Evolutionary conservation across 2,329 filamentous ascomycete species (phyloP), one percentile per base, ranked within the genome.

Genomic region (Xylariaceae sp.): DNA sequence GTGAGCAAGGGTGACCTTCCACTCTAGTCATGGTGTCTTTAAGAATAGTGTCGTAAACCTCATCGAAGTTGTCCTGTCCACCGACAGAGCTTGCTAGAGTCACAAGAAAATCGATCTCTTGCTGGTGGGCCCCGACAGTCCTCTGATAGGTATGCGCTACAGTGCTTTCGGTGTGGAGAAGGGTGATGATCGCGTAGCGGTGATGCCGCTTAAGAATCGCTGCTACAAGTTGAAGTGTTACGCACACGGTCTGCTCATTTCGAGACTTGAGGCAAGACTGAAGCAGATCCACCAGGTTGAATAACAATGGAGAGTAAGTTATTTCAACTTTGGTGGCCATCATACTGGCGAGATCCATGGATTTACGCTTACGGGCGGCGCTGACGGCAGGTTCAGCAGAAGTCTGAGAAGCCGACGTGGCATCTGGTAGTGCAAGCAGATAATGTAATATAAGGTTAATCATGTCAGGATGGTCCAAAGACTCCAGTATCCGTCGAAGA

Each of bases 361-460:
- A 96, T 64, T 91, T 94, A 42, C 90, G 81, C 56, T 90, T 85
- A 50, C 87, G 86, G 8, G 85, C 78, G 34, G 82, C 81, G 49
- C 82, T 86, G 15, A 81, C 71, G 16, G 74, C 71, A 19, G 79
- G 78, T 37, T 68, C 69, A 4, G 65, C 57, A 16, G 59, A 59
- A 4, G 64, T 53, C 4, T 58, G 56, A 2, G 60, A 57, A 3
- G 66, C 56, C 33, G 71, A 49, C 6, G 67, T 59, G 2, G 65
- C 59, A 42, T 86, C 84, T 1, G 87, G 85, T 8, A 95, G 76
- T 13, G 88, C 91, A 22, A 98, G 73, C 2, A 98, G 77, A 61
- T 97, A 98, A 51, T 90, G 87, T 4, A 98, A 76, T 39, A 97
- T 93, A 45, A 95, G 84, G 52, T 95, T 87, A 44, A 96, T 88